Evolutionary conservation across 345 rosid genomes (phyloP), one percentile per base, ranked within the genome.

Genomic region (Corymbia maculata): DNA sequence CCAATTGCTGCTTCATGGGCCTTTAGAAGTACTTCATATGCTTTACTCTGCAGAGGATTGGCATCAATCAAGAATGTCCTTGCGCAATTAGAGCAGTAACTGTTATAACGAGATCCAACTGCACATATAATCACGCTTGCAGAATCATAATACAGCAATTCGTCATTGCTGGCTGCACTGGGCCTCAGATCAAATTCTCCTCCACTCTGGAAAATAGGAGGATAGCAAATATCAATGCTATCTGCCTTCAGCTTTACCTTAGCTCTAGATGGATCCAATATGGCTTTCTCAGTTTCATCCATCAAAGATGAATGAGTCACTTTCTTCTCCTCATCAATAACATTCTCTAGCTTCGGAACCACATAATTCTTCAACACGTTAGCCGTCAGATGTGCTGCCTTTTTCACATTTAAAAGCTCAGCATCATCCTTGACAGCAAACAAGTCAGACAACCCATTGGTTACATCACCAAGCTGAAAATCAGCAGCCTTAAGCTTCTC

Each of bases 171-270:
- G 36, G 96, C 93, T 44, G 99, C 99, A 90, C 98, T 97, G 47
- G 99, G 99, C 87, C 92, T 96, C 88, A 97, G 97, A 94, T 97
- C 99, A 93, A 96, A 97, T 80, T 92, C 89, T 32, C 96, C 99
- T 87, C 99, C 99, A 89, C 99, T 97, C 90, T 97, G 99, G 89
- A 97, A 97, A 85, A 97, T 95, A 3, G 99, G 99, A 86, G 99
- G 99, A 88, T 97, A 97, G 89, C 99, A 97, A 64, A 96, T 97
- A 89, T 97, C 99, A 70, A 97, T 97, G 88, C 97, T 97, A 89
- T 95, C 98, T 57, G 98, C 93, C 94, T 91, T 97, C 90, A 96
- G 93, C 94, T 97, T 97, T 89, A 95, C 97, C 89, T 94, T 92
- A 87, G 96, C 96, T 90, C 91, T 95, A 52, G 98, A 88, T 52